Conservation (phyloP, 2,329 filamentous ascomycete species). For the Cladosporium sp. region DNA sequence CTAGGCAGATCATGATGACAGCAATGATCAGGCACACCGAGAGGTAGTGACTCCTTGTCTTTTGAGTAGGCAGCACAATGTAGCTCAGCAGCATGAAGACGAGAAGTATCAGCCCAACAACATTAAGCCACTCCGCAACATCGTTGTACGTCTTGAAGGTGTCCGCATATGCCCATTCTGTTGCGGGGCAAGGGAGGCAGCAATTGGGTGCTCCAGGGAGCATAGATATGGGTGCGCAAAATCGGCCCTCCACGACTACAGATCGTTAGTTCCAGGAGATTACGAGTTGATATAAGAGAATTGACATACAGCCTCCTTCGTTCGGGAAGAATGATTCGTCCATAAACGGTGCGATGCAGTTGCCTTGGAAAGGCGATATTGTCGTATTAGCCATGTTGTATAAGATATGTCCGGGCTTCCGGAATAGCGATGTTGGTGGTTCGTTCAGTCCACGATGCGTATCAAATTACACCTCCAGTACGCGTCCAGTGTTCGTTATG, state of each 20-base stretch:
- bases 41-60: constrained; percentile 87
- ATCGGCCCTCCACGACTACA: constrained; percentile 51
- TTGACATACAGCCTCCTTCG: constrained; percentile 61
- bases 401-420: background rate
- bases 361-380: constrained; percentile 7
- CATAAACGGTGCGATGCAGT: constrained; percentile 66
- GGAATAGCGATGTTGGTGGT: background rate
- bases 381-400: constrained; percentile 6
- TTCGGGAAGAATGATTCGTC: constrained; percentile 56
- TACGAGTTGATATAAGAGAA: constrained; percentile 9
- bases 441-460: background rate
- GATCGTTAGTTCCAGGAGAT: constrained; percentile 28
- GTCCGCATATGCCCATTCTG: constrained; percentile 66
- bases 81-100: constrained; percentile 76
- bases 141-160: constrained; percentile 53
- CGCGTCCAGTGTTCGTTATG: background rate
- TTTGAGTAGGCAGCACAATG: constrained; percentile 73
- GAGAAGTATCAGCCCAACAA: constrained; percentile 66
- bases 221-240: constrained; percentile 47
- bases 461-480: background rate
- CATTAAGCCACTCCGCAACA: constrained; percentile 77
- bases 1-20: constrained; percentile 78
- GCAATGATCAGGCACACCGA: constrained; percentile 79
- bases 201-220: constrained; percentile 55
- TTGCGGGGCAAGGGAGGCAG: constrained; percentile 85